Percentiles rank a stretch among this genome's conserved stretches.
Evolutionary conservation across 345 rosid species (phyloP).

Genomic region (Acer campestre): DNA sequence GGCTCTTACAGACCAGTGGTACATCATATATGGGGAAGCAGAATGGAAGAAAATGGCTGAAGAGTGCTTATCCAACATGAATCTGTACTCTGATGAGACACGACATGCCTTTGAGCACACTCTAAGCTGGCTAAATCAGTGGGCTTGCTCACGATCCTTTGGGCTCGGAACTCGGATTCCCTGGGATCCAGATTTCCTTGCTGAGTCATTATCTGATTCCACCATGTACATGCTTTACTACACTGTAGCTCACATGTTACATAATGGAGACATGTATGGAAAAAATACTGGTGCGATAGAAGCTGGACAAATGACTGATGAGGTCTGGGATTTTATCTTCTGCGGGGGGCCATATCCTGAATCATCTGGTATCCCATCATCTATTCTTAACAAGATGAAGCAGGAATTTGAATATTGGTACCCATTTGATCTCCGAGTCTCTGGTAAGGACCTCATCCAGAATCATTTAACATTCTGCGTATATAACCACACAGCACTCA

Average conservation of each 20-base stretch:
- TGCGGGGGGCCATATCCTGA: slow-evolving; percentile 72
- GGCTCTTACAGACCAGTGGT: slow-evolving; percentile 98
- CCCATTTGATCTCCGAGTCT: slow-evolving; percentile 93
- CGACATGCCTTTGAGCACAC: slow-evolving; percentile 91
- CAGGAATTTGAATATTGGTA: slow-evolving; percentile 98
- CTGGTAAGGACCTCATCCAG: slow-evolving; percentile 97
- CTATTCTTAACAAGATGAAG: slow-evolving; percentile 77
- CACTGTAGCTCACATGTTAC: slow-evolving; percentile 85
- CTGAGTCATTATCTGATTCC: slow-evolving; percentile 91
- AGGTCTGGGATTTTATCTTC: slow-evolving; percentile 86
- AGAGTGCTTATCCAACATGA: slow-evolving; percentile 82
- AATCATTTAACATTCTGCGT: slow-evolving; percentile 88
- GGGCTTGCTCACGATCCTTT: slow-evolving; percentile 99
- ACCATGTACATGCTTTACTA: slow-evolving; percentile 94
- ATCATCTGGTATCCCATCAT: slow-evolving; percentile 58
- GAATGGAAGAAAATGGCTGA: slow-evolving; percentile 80
- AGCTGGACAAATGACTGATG: slow-evolving; percentile 82
- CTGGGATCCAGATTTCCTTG: slow-evolving; percentile 89
- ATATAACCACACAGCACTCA: slow-evolving; percentile 83
- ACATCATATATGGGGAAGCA: slow-evolving; percentile 80
- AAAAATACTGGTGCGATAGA: slow-evolving; percentile 42
- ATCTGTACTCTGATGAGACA: slow-evolving; percentile 82
- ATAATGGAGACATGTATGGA: slow-evolving; percentile 80
- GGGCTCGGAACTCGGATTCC: slow-evolving; percentile 98
- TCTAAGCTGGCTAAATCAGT: slow-evolving; percentile 90